A percentile compares a stretch with the other conserved stretches of the same genome.
These are phyloP conservation scores for Parmelia sp. DNA, from an alignment of 495 filamentous ascomycete species.

Conservation along the genomic window DNA sequence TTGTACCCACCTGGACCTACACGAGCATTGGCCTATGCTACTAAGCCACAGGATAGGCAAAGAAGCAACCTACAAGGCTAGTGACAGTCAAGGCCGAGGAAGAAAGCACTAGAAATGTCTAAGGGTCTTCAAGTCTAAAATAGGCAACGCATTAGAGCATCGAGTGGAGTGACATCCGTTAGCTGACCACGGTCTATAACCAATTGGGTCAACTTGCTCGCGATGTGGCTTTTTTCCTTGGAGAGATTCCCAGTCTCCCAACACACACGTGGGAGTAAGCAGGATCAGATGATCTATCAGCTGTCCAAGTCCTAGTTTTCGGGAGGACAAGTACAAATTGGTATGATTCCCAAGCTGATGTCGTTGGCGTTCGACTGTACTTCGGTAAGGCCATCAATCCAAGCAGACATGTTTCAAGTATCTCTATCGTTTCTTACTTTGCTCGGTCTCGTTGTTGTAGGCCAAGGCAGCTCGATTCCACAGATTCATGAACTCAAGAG, in stretches of 20 bases:
- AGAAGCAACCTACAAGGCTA: neutral
- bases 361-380: neutral
- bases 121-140: neutral
- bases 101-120: neutral
- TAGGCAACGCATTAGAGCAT: neutral
- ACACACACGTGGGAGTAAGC: neutral
- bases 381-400: neutral
- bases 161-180: neutral
- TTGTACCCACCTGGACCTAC: neutral
- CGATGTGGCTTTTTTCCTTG: neutral
- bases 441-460: neutral
- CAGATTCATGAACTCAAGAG: neutral
- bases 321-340: neutral
- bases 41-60: neutral
- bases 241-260: neutral
- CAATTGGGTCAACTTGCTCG: neutral
- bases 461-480: neutral
- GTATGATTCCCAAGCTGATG: neutral
- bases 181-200: neutral
- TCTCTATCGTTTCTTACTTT: neutral
- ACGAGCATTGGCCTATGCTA: neutral
- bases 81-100: neutral
- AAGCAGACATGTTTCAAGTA: neutral
- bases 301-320: neutral
- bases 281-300: neutral